Evolutionary conservation across 1,284 basidiomycete genomes (phyloP), one percentile per base, ranked within the genome.

Genomic region (Melampsora larici-populina): DNA sequence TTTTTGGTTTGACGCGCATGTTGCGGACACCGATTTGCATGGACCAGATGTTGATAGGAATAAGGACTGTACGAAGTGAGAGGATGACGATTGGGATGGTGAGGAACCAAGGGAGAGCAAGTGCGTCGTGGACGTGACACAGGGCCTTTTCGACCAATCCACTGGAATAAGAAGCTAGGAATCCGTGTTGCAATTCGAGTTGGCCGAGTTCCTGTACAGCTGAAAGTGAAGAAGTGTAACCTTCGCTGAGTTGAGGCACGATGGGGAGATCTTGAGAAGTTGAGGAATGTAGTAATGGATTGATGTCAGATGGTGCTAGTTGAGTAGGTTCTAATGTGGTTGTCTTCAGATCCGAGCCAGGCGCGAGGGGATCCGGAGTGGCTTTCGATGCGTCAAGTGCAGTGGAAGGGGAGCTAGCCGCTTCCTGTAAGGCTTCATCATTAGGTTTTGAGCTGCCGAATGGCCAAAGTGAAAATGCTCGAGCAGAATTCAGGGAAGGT

Each of bases 1-100:
- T 48, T 29, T 31, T 43, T 1, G 71, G 71, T 48, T 73, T 73
- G 60, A 73, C 29, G 7, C 11, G 26, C 60, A 73, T 48, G 26
- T 73, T 73, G 21, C 43, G 7, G n/a, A 46, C 60, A 18, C 60
- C 71, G 46, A 73, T 73, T 46, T 46, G n/a, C 71, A 73, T 73
- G 4, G 71, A 73, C 62, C 60, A 73, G 40, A 73, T 65, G 46
- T 73, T 73, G 71, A 73, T 31, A 26, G 71, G 71, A 21, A 73
- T 64, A 18, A 73, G 46, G 5, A 51, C 40, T 21, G 62, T 51
- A 13, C 71, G 71, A 49, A 73, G 26, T 18, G n/a, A 40, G 17
- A 73, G 58, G 62, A 73, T 73, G 71, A 65, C 60, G 13, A 73
- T 58, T 7, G 71, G 71, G 26, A 73, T 73, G 26, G 71, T 64